Percentiles rank a stretch among this genome's conserved stretches.
Conservation (phyloP, 1,284 basidiomycete species). For the Ustilago loliicola region DNA sequence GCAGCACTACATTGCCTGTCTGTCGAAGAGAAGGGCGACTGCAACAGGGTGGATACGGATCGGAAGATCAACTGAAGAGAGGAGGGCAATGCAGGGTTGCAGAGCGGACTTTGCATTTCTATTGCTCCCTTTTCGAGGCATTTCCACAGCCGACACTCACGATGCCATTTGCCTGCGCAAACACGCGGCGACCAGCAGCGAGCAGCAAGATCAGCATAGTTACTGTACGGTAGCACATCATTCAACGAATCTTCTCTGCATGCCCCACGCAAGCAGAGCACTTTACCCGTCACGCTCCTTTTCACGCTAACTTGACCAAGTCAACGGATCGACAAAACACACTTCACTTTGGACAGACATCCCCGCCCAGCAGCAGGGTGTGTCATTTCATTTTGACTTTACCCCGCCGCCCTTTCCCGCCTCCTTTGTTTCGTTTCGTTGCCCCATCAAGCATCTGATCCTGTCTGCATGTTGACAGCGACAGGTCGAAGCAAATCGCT, state of each 20-base stretch:
- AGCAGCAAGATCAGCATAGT: neutral
- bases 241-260: conserved; percentile 3
- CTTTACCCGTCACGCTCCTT: conserved; percentile 13
- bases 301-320: neutral
- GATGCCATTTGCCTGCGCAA: neutral
- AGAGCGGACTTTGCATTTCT: conserved; percentile 5
- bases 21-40: neutral
- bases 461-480: too few relatives aligned
- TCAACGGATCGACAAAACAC: conserved; percentile 8
- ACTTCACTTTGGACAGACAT: neutral
- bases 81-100: conserved; percentile 7
- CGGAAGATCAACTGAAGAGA: neutral
- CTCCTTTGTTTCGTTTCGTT: too few relatives aligned
- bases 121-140: neutral
- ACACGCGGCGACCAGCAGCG: neutral
- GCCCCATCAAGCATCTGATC: too few relatives aligned
- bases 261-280: neutral
- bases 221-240: too few relatives aligned
- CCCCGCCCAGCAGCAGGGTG: neutral
- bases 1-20: neutral
- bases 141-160: neutral
- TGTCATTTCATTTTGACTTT: conserved; percentile 1
- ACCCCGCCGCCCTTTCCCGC: neutral
- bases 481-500: too few relatives aligned
- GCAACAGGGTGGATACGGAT: neutral